Evolutionary conservation across 2,329 filamentous ascomycete genomes (phyloP).

Genomic region (Mycosphaerella arachidis): DNA sequence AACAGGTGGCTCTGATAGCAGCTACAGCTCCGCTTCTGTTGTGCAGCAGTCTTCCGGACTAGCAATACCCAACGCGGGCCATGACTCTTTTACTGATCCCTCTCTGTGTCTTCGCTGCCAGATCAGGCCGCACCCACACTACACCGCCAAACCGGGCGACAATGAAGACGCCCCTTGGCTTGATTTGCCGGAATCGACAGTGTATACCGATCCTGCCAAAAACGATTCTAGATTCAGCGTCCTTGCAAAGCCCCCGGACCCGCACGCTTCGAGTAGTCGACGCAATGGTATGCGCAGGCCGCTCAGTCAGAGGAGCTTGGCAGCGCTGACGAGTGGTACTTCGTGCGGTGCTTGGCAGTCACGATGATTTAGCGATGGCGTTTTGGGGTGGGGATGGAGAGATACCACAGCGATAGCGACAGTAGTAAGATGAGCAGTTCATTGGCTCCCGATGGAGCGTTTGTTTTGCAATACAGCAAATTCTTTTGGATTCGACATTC

Average conservation of each 20-base stretch:
- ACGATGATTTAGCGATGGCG: not conserved
- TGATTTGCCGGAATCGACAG: not conserved
- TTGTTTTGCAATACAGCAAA: not conserved
- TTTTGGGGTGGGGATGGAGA: not conserved
- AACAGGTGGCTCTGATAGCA: not conserved
- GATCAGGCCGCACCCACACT: no score
- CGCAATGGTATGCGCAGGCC: not conserved
- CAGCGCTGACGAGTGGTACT: not conserved
- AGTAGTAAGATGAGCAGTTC: not conserved
- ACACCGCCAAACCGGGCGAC: no score
- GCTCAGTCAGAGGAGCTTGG: constrained; percentile 2
- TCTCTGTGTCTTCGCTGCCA: no score
- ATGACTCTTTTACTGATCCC: no score
- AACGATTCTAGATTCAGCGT: not conserved
- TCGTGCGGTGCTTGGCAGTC: not conserved
- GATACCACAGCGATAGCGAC: not conserved
- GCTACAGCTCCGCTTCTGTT: no score
- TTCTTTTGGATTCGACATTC: no score
- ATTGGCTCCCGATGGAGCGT: not conserved
- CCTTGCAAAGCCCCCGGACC: not conserved
- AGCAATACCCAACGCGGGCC: no score
- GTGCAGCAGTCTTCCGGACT: no score
- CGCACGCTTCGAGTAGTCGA: not conserved
- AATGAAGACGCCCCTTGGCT: not conserved
- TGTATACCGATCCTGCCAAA: not conserved